Conservation (phyloP, 768 basidiomycete species). For the Lactifluus piperatus region DNA sequence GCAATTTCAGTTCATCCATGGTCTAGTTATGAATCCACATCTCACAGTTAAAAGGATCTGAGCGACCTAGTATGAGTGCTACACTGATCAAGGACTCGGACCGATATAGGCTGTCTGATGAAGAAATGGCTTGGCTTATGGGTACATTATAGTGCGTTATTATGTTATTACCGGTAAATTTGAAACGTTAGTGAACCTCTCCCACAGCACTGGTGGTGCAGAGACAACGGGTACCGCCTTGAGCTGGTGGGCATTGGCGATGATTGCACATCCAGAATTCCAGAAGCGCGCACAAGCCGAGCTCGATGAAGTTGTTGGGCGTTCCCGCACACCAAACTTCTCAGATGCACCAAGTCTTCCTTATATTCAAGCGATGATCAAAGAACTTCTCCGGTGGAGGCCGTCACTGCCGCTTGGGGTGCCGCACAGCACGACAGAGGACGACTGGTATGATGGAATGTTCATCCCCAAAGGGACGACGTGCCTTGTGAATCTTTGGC, state of each 20-base stretch:
- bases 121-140: constrained; percentile 17
- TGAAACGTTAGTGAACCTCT: background rate
- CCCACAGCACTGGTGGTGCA: background rate
- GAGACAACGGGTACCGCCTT: constrained; percentile 7
- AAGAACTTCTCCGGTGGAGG: constrained; percentile 5
- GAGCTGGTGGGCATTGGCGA: constrained; percentile 11
- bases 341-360: background rate
- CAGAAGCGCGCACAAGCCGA: constrained; percentile 9
- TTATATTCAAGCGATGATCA: constrained; percentile 4
- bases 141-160: constrained; percentile 15
- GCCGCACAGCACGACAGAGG: constrained; percentile 15
- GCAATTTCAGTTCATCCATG: background rate
- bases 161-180: background rate
- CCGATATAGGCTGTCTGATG: background rate
- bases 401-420: background rate
- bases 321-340: background rate
- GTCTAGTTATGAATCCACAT: background rate
- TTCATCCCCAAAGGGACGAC: constrained; percentile 31
- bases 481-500: constrained; percentile 24
- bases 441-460: constrained; percentile 20
- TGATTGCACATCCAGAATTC: constrained; percentile 16
- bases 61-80: constrained; percentile 2
- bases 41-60: constrained; percentile 1
- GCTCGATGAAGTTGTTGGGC: constrained; percentile 8
- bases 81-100: constrained; percentile 1